Base-by-base conservation (phyloP, 257 asterid species). In the Agastache rugosa region DNA sequence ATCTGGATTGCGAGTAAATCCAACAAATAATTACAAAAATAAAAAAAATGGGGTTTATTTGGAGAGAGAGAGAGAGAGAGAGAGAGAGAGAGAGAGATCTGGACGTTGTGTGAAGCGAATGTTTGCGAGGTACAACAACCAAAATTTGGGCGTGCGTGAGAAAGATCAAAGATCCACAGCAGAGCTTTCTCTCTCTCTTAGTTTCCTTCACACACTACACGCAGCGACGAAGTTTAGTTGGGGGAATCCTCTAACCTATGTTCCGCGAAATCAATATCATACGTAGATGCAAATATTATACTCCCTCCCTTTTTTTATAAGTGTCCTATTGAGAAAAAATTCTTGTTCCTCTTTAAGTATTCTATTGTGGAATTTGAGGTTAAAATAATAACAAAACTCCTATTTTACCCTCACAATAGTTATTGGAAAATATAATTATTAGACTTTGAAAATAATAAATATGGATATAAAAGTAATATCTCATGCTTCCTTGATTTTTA, bases 1-100 rank as follows among this genome's bases (percentile, higher is more conserved):
- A 67, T 78, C 44, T 35, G n/a, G 62, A 63, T 63, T 65, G 69
- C 17, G 23, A 56, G 63, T 23, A 3, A 63, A 47, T 20, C 37
- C 1, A 5, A 35, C 50, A 73, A 48, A 9, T 17, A n/a, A n/a
- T 9, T 10, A 20, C 10, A 16, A 34, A 20, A 51, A 14, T 20
- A 58, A 34, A 35, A 16, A 67, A 65, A 53, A 41, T 34, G 17
- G 76, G 44, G 37, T 47, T 68, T 72, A 44, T 72, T n/a, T 48
- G n/a, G 63, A 56, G 19, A 50, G 67, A 67, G 67, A 74, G 86
- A 82, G n/a, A n/a, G n/a, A n/a, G n/a, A n/a, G n/a, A n/a, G n/a
- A n/a, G n/a, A n/a, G n/a, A n/a, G n/a, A n/a, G 63, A 56, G 19
- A 50, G 67, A 67, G 67, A 74, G 86, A 82, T 79, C 74, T 63